Base-by-base conservation (phyloP, 2,329 filamentous ascomycete species). In the Dactylella cylindrospora region DNA sequence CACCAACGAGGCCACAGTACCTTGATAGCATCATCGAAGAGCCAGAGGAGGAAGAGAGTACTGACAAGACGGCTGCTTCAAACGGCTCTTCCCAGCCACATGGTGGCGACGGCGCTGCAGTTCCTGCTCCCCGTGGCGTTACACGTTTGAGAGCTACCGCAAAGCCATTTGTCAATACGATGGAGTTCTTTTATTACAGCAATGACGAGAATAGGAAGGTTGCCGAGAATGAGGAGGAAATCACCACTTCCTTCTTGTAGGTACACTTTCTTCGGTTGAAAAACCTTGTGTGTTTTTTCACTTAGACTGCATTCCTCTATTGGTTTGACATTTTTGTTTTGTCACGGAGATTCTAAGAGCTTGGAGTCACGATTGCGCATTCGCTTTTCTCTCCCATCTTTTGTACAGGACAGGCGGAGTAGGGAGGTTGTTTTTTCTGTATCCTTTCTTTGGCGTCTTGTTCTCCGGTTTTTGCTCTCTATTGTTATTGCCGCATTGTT, bases 11-110 rank as follows among this genome's bases (percentile, higher is more conserved):
- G 26, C 35, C 49, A 33, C 39, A 29, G 13, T 54, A 54, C 31
- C 57, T 62, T 20, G 57, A 62, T 29, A 62, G 57, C 26, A 62
- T 62, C 20, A 62, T 54, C 22, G 57, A 62, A 45, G 57, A 62
- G 25, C 49, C 57, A 12, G 57, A 62, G 38, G 57, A 62, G 15
- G 57, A 62, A 28, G 57, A 43, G 12, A 39, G 12, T 4, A 38
- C 53, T 10, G 50, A 25, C 12, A 22, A 13, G 23, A 29, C 20
- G 9, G 33, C 57, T 25, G 15, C 28, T 36, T 12, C 36, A 29
- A n/a, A n/a, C 23, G 17, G 9, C 43, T 15, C 23, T 19, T 9
- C 13, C 17, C 41, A 3, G 10, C 7, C n/a, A 9, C 32, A 35
- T 15, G 23, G 19, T 23, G 23, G 28, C 15, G 13, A 17, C 22